Percentiles rank a stretch among this genome's conserved stretches.
Conservation (phyloP, 805 yeast genomes). For the Metschnikowia noctiluminum region DNA sequence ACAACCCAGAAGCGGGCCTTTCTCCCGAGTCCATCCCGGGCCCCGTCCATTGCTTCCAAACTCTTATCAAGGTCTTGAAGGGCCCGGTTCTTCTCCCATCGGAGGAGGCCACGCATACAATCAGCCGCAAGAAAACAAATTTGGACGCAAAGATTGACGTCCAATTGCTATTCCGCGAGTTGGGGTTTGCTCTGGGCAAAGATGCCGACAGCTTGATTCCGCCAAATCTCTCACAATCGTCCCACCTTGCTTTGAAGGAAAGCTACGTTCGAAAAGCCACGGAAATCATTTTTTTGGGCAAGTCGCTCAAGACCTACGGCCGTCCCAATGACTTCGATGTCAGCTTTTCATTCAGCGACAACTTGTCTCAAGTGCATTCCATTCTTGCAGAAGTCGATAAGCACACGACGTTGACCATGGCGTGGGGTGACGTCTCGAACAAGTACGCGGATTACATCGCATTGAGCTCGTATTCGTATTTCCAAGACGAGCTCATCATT, state of each 20-base stretch:
- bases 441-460: constrained; percentile 26
- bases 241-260: constrained; percentile 37
- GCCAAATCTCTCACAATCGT: constrained; percentile 35
- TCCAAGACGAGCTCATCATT: constrained; percentile 39
- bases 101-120: constrained; percentile 49
- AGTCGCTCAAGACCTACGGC: constrained; percentile 6
- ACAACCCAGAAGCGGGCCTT: constrained; percentile 24
- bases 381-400: constrained; percentile 39
- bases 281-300: constrained; percentile 46
- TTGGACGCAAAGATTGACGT: constrained; percentile 59
- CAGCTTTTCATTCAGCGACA: constrained; percentile 31
- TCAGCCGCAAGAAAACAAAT: constrained; percentile 48
- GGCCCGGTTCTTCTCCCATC: constrained; percentile 57
- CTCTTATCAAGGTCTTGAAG: constrained; percentile 58
- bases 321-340: constrained; percentile 17
- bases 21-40: constrained; percentile 43
- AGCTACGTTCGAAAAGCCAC: constrained; percentile 50
- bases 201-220: constrained; percentile 42
- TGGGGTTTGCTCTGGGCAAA: constrained; percentile 39
- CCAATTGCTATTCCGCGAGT: constrained; percentile 43
- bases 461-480: constrained; percentile 30
- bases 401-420: constrained; percentile 25
- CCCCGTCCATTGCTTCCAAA: constrained; percentile 55
- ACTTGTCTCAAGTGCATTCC: constrained; percentile 29
- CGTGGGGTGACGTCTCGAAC: constrained; percentile 21